Evolutionary conservation across 352 stramenopile species (phyloP), one percentile per base, ranked within the genome.

Genomic region (Blastocystis sp.): DNA sequence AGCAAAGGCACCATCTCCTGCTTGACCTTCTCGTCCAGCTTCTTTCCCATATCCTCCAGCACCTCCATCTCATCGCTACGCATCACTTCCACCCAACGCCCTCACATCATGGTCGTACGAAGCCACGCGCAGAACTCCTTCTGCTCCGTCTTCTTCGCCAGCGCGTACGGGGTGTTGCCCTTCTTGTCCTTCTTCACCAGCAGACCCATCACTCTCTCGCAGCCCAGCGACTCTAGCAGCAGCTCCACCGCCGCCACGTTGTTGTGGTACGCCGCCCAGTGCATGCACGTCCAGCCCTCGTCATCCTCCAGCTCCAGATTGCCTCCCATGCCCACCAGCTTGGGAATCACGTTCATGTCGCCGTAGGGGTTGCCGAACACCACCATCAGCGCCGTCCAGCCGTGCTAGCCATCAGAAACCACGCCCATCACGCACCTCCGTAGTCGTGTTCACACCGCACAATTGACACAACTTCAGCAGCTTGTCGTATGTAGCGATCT

Each of bases 241-340:
- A 76, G 28, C 56, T 87, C 77, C 10, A 77, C 77, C 41, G 41
- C 65, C 17, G 48, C 77, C 62, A 87, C 77, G 53, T 87, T 87
- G 43, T n/a, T 87, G 65, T 87, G 77, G 38, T 78, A 87, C 23
- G 77, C 77, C 45, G 77, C 77, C 77, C 77, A 87, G 43, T 87
- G 77, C 43, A 87, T 48, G 38, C 34, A 60, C 34, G 34, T 87
- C 77, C 77, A 87, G 0, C 77, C 59, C 60, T 87, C 62, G 28
- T 78, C 43, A 52, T 87, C 77, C 65, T 87, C 23, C 53, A 78
- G 17, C 28, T 59, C 28, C 7, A 53, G 40, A 38, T 74, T 28
- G 4, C n/a, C 62, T 23, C 77, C 56, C 62, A 87, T 38, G 21
- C 62, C 7, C 43, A 87, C 19, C 7, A 87, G 65, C 21, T 17